Percentiles rank a stretch among this genome's conserved stretches.
Evolutionary conservation across 164 flowering plant species (phyloP).

Genomic region (Saururus chinensis): DNA sequence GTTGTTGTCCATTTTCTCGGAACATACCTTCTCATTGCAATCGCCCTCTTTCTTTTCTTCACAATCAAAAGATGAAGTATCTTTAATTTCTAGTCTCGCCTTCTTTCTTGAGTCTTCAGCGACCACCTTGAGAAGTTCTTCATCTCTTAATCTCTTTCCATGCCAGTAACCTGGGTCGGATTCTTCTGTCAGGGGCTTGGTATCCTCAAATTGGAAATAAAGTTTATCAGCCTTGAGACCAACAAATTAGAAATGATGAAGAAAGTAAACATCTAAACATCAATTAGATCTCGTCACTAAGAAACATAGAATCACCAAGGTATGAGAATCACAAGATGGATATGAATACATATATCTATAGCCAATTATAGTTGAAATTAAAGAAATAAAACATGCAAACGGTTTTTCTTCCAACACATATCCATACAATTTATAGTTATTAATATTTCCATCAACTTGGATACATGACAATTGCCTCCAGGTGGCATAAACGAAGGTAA

Average conservation of each 20-base stretch:
- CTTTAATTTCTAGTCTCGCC: background rate
- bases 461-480: background rate
- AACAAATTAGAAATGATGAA: background rate
- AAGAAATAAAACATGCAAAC: too few relatives aligned
- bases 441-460: background rate
- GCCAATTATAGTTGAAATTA: too few relatives aligned
- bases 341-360: too few relatives aligned
- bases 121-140: background rate
- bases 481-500: background rate
- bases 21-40: background rate
- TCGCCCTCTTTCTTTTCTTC: background rate
- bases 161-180: background rate
- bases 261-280: background rate
- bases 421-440: too few relatives aligned
- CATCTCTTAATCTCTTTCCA: background rate
- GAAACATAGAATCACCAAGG: too few relatives aligned
- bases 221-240: background rate
- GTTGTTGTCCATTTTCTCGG: conserved; percentile 5
- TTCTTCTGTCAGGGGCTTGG: background rate
- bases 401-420: too few relatives aligned
- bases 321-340: too few relatives aligned
- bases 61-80: background rate
- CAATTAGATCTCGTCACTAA: too few relatives aligned
- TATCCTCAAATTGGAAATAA: background rate
- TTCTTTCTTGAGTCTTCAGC: background rate